Percentiles rank a stretch among this genome's conserved stretches.
Evolutionary conservation across 495 filamentous ascomycete species (phyloP).

Genomic region (Neurospora sp.): DNA sequence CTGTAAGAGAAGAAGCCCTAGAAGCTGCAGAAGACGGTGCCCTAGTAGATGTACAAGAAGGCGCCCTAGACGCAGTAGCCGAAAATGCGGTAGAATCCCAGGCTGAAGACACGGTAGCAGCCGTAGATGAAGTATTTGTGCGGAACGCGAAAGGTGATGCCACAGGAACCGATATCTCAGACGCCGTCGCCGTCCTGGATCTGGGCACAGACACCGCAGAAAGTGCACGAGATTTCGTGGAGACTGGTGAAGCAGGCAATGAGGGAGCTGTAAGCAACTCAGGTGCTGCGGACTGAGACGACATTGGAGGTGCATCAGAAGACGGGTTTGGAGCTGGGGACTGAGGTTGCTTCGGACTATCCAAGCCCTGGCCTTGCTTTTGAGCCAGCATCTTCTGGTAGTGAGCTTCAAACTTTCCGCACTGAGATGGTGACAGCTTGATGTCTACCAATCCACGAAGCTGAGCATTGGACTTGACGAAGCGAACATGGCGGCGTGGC

Average conservation of each 20-base stretch:
- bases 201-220: neutral
- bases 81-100: neutral
- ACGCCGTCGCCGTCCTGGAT: neutral
- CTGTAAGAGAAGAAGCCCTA: neutral
- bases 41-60: neutral
- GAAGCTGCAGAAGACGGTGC: neutral
- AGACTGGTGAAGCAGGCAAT: neutral
- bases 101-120: neutral
- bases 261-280: neutral
- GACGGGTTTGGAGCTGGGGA: neutral
- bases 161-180: neutral
- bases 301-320: neutral
- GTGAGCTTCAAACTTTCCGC: neutral
- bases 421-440: neutral
- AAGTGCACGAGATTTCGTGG: neutral
- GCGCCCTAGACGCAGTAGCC: neutral
- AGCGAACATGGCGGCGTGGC: neutral
- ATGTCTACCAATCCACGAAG: neutral
- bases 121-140: neutral
- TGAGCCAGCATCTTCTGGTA: neutral
- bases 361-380: neutral
- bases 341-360: neutral
- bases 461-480: neutral
- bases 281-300: neutral
- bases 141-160: neutral